These are phyloP conservation scores for Suillus paluster DNA, from an alignment of 768 basidiomycete species.

Conservation along the genomic window DNA sequence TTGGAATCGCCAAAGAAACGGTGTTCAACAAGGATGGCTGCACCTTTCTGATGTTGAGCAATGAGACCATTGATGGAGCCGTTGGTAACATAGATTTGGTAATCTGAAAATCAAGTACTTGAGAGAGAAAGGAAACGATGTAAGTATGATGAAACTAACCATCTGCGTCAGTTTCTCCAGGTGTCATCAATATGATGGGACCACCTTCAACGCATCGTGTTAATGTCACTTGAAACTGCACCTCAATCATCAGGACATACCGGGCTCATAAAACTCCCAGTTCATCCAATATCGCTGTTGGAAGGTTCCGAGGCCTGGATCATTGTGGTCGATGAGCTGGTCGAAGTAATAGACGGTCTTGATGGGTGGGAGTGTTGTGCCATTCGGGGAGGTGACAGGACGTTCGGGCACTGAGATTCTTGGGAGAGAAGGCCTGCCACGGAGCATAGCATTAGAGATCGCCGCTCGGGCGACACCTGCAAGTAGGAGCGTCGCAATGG, in stretches of 20 bases:
- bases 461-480: slow-evolving; percentile 15
- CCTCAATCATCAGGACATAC: slow-evolving; percentile 27
- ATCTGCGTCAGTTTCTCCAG: slow-evolving; percentile 64
- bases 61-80: slow-evolving; percentile 64
- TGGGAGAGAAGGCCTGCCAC: slow-evolving; percentile 20
- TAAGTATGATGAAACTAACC: slow-evolving; percentile 19
- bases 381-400: slow-evolving; percentile 23
- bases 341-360: slow-evolving; percentile 35
- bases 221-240: neutral
- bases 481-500: neutral
- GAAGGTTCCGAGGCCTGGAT: slow-evolving; percentile 70
- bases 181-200: slow-evolving; percentile 46
- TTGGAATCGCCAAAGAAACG: slow-evolving; percentile 79
- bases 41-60: slow-evolving; percentile 67
- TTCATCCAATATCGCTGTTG: slow-evolving; percentile 75
- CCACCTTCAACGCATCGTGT: slow-evolving; percentile 20
- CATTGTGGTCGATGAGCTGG: slow-evolving; percentile 48
- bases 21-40: slow-evolving; percentile 68
- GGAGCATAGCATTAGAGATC: slow-evolving; percentile 23
- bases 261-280: slow-evolving; percentile 64
- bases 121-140: neutral
- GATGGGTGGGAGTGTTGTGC: slow-evolving; percentile 28
- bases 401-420: slow-evolving; percentile 16
- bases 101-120: slow-evolving; percentile 21
- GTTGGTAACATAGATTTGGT: slow-evolving; percentile 62